These are phyloP conservation scores for Arabidopsis suecica DNA, from an alignment of 345 rosid genomes.

Conservation along the genomic window DNA sequence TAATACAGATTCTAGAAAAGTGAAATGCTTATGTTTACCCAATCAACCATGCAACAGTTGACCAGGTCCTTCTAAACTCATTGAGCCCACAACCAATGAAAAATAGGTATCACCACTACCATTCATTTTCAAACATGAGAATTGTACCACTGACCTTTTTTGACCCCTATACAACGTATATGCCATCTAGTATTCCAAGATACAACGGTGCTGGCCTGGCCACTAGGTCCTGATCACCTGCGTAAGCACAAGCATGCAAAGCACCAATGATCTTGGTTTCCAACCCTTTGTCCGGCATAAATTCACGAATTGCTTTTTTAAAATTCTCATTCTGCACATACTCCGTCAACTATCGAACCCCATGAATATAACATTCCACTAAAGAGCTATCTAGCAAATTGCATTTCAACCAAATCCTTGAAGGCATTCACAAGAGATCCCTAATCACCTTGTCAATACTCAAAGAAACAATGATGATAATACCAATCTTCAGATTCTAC, in stretches of 20 bases:
- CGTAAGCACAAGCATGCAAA: neutral
- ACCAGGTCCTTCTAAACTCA: too few relatives aligned
- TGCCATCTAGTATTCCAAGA: too few relatives aligned
- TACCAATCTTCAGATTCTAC: constrained; percentile 58
- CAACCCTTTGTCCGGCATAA: neutral
- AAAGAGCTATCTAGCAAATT: neutral
- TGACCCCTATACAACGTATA: too few relatives aligned
- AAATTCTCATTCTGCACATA: neutral
- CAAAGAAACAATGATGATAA: constrained; percentile 59
- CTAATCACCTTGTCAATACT: constrained; percentile 56
- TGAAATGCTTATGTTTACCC: neutral
- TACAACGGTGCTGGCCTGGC: neutral
- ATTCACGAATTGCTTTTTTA: neutral
- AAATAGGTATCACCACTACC: neutral
- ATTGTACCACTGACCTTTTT: too few relatives aligned
- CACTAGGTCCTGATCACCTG: neutral
- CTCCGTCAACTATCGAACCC: neutral
- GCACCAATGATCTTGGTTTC: neutral
- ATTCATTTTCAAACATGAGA: too few relatives aligned
- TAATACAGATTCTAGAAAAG: neutral
- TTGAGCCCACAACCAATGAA: constrained; percentile 1
- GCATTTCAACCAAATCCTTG: too few relatives aligned
- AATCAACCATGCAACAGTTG: constrained; percentile 3
- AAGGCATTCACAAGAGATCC: constrained; percentile 46
- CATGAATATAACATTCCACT: neutral